These are phyloP conservation scores for Phoma herbarum DNA, from an alignment of 2,329 filamentous ascomycete species.

Conservation along the genomic window DNA sequence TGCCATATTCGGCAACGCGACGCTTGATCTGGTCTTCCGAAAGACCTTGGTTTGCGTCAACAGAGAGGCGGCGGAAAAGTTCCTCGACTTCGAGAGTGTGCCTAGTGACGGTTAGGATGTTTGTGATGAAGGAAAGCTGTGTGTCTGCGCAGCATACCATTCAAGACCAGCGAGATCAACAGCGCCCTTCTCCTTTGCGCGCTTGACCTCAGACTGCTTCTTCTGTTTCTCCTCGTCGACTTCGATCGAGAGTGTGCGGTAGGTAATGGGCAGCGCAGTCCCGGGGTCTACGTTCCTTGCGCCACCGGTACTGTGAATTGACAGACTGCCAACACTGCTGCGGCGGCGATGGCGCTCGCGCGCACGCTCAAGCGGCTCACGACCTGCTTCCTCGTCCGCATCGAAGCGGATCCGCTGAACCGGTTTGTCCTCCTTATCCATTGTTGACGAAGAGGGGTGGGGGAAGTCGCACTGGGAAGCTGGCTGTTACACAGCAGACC, in stretches of 20 bases:
- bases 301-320: conserved; percentile 47
- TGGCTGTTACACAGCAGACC: conserved; percentile 21
- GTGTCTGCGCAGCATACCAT: conserved; percentile 51
- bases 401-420: conserved; percentile 32
- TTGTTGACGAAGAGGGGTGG: conserved; percentile 15
- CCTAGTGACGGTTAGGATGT: conserved; percentile 35
- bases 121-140: not conserved
- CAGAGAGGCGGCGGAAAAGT: conserved; percentile 67
- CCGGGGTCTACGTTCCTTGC: conserved; percentile 53
- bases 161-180: conserved; percentile 64
- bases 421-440: conserved; percentile 41
- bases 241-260: conserved; percentile 57
- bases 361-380: conserved; percentile 33
- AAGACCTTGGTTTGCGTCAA: conserved; percentile 66
- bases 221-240: conserved; percentile 48
- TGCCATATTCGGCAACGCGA: conserved; percentile 68
- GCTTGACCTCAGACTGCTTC: conserved; percentile 42
- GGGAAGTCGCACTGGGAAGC: conserved; percentile 13
- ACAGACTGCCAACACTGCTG: conserved; percentile 50
- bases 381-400: conserved; percentile 47
- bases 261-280: conserved; percentile 55
- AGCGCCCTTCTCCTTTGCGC: conserved; percentile 45
- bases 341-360: conserved; percentile 35
- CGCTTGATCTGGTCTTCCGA: conserved; percentile 65
- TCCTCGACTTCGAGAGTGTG: conserved; percentile 68